phyloP scores from a whole-genome alignment of 75 land plant species.

The Pinus taeda region DNA sequence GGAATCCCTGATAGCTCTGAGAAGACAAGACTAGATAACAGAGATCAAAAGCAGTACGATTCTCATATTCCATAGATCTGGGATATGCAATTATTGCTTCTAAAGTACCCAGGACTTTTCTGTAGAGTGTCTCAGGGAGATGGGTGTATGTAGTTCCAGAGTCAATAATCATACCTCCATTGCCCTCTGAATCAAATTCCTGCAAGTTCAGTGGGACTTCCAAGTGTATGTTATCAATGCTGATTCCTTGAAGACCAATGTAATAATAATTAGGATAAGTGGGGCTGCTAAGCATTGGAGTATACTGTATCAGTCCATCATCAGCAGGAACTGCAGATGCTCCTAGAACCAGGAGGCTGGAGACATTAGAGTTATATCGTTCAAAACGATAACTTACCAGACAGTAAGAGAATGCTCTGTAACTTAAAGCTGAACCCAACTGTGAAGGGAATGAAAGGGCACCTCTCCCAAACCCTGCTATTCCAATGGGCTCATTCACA shows the following conservation, averaged over 20 bases:
- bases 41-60: slow-evolving; percentile 37
- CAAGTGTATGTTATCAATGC: slow-evolving; percentile 41
- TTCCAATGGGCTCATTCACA: slow-evolving; percentile 64
- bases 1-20: slow-evolving; percentile 11
- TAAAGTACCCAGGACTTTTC: slow-evolving; percentile 26
- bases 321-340: not conserved
- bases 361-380: not conserved
- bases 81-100: slow-evolving; percentile 14
- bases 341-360: slow-evolving; percentile 6
- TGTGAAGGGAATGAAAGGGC: slow-evolving; percentile 59
- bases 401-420: slow-evolving; percentile 70
- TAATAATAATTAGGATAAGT: slow-evolving; percentile 56
- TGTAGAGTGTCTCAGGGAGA: slow-evolving; percentile 41
- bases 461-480: slow-evolving; percentile 80
- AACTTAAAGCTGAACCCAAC: slow-evolving; percentile 26
- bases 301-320: slow-evolving; percentile 27
- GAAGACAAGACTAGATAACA: slow-evolving; percentile 29
- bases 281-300: slow-evolving; percentile 60
- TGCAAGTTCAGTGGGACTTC: slow-evolving; percentile 21
- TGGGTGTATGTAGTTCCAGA: slow-evolving; percentile 81
- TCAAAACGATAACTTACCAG: slow-evolving; percentile 23
- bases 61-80: slow-evolving; percentile 34
- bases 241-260: slow-evolving; percentile 53
- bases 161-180: slow-evolving; percentile 80
- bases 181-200: slow-evolving; percentile 44